These are phyloP conservation scores for Penicillium sp. DNA, from an alignment of 2,329 filamentous ascomycete genomes.

Conservation along the genomic window DNA sequence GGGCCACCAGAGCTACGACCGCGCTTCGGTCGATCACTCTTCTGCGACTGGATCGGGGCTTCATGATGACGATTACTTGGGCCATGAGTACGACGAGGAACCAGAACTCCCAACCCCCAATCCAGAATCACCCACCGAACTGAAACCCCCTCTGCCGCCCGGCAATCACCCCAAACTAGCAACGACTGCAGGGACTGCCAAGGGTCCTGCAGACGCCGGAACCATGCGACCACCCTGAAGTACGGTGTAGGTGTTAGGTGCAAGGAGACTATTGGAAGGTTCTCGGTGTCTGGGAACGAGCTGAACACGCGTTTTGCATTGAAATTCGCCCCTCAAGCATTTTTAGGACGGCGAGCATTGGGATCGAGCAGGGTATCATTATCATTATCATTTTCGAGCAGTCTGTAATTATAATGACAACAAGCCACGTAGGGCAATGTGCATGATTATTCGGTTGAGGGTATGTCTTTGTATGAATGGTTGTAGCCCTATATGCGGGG, in stretches of 20 bases:
- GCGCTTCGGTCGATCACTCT: constrained; percentile 41
- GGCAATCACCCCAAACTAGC: constrained; percentile 48
- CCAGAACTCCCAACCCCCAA: constrained; percentile 39
- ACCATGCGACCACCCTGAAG: constrained; percentile 34
- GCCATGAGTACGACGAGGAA: constrained; percentile 54
- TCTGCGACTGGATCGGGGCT: constrained; percentile 40
- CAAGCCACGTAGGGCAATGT: constrained; percentile 14
- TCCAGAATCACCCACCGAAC: constrained; percentile 54
- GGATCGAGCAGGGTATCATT: constrained; percentile 6
- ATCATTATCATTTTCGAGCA: constrained; percentile 1
- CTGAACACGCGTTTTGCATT: constrained; percentile 18
- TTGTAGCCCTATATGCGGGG: not conserved
- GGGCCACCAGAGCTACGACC: constrained; percentile 43
- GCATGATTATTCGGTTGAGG: constrained; percentile 9
- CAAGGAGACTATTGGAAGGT: not conserved
- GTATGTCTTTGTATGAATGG: not conserved
- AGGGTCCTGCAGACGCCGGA: constrained; percentile 30
- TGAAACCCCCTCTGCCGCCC: constrained; percentile 68
- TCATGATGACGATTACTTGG: constrained; percentile 52
- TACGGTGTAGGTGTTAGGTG: not conserved
- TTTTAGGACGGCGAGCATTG: constrained; percentile 14
- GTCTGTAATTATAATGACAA: constrained; percentile 23
- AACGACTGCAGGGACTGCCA: constrained; percentile 18
- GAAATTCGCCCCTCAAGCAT: constrained; percentile 26
- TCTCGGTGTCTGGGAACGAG: constrained; percentile 2